phyloP scores from a whole-genome alignment of 1,139 yeast genomes.

The Zygoascus hellenicus region DNA sequence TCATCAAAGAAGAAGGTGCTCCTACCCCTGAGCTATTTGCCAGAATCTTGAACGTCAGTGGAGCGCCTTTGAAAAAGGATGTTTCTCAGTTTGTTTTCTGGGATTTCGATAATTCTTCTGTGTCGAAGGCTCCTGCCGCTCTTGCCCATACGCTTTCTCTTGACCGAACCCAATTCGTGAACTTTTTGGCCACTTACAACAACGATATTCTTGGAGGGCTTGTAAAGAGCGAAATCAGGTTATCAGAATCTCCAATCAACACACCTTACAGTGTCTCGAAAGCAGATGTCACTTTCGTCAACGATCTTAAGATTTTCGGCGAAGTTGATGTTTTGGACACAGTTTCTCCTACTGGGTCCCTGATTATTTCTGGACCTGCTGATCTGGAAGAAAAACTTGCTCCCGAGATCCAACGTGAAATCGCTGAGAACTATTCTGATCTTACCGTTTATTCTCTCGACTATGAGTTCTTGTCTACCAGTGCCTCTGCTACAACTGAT shows the following conservation, averaged over 20 bases:
- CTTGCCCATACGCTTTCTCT: constrained; percentile 69
- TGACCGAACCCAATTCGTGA: constrained; percentile 50
- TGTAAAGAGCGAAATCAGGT: constrained; percentile 68
- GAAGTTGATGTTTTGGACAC: constrained; percentile 58
- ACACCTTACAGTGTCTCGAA: constrained; percentile 43
- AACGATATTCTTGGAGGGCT: constrained; percentile 67
- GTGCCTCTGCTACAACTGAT: constrained; percentile 47
- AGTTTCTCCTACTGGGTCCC: constrained; percentile 50
- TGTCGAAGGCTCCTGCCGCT: constrained; percentile 53
- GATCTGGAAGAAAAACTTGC: constrained; percentile 25
- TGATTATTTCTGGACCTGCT: constrained; percentile 46
- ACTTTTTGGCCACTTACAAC: constrained; percentile 62
- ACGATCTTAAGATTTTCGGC: constrained; percentile 49
- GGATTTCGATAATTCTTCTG: constrained; percentile 32
- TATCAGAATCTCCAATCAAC: constrained; percentile 32
- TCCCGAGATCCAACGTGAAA: constrained; percentile 34
- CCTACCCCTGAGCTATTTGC: constrained; percentile 24
- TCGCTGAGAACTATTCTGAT: constrained; percentile 51
- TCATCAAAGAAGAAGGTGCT: constrained; percentile 31
- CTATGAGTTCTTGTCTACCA: constrained; percentile 27
- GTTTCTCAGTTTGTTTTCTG: constrained; percentile 48
- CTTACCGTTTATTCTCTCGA: constrained; percentile 42
- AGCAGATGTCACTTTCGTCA: constrained; percentile 61
- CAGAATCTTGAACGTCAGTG: constrained; percentile 9
- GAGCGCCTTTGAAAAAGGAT: constrained; percentile 12